Percentiles rank a stretch among this genome's conserved stretches.
Evolutionary conservation across 768 basidiomycete genomes (phyloP).

Genomic region (Arthromyces matolae): DNA sequence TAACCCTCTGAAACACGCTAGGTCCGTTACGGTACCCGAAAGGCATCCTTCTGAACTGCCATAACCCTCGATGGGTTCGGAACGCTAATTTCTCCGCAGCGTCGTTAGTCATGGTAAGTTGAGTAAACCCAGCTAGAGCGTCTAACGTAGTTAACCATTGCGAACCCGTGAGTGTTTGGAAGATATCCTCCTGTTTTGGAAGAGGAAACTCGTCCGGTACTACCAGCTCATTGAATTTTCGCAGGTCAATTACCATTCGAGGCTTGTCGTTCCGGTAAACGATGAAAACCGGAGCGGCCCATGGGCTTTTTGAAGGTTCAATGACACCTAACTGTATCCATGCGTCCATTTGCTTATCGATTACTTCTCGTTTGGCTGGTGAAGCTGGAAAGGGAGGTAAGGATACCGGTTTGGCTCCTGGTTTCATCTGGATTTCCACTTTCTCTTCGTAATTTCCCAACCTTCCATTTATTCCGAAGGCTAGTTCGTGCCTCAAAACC

Average conservation of each 20-base stretch:
- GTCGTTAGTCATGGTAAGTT: slow-evolving; percentile 26
- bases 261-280: slow-evolving; percentile 36
- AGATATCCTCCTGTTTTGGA: slow-evolving; percentile 22
- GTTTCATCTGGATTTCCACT: slow-evolving; percentile 23
- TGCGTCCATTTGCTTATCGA: slow-evolving; percentile 24
- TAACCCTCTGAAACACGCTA: slow-evolving; percentile 36
- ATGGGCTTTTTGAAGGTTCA: slow-evolving; percentile 37
- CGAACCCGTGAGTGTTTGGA: slow-evolving; percentile 27
- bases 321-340: slow-evolving; percentile 36
- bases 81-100: slow-evolving; percentile 35
- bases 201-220: slow-evolving; percentile 24
- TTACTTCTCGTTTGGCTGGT: slow-evolving; percentile 25
- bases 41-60: slow-evolving; percentile 39
- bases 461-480: background rate
- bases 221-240: slow-evolving; percentile 19
- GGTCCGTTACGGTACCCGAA: slow-evolving; percentile 37
- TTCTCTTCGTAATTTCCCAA: slow-evolving; percentile 14
- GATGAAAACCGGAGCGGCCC: slow-evolving; percentile 29
- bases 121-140: slow-evolving; percentile 37
- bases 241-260: slow-evolving; percentile 31
- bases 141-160: slow-evolving; percentile 33
- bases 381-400: slow-evolving; percentile 23
- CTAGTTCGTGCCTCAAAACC: too few species aligned
- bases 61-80: slow-evolving; percentile 34
- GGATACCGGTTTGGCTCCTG: slow-evolving; percentile 24